Percentiles rank a stretch among this genome's conserved stretches.
Conservation (phyloP, 768 basidiomycete species). For the Coprinopsis marcescibilis region DNA sequence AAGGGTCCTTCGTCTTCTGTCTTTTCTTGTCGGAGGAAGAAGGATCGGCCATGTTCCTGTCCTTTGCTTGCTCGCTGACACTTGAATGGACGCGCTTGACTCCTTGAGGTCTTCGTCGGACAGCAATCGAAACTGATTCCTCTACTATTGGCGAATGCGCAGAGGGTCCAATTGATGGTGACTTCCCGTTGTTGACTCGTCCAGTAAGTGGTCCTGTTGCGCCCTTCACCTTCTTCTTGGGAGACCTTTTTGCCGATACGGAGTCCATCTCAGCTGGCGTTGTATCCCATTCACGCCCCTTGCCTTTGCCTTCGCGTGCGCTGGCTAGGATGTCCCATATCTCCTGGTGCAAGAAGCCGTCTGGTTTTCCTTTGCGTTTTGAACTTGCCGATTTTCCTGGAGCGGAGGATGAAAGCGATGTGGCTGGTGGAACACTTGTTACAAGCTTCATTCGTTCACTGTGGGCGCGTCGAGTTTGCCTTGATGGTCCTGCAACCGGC, state of each 20-base stretch:
- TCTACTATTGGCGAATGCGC: too few relatives aligned
- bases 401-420: conserved; percentile 14
- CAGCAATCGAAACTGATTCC: too few relatives aligned
- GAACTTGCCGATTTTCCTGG: conserved; percentile 12
- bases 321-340: conserved; percentile 7
- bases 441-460: conserved; percentile 44
- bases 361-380: neutral
- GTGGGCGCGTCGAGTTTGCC: conserved; percentile 56
- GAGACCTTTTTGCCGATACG: neutral
- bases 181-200: too few relatives aligned
- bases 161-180: too few relatives aligned
- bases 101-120: too few relatives aligned
- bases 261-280: too few relatives aligned
- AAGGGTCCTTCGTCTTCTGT: neutral
- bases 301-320: conserved; percentile 9
- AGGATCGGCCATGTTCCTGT: too few relatives aligned
- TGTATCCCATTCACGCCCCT: too few relatives aligned
- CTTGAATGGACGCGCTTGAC: too few relatives aligned
- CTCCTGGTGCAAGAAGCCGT: neutral
- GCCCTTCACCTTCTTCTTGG: conserved; percentile 6
- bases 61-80: too few relatives aligned
- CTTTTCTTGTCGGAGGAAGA: too few relatives aligned
- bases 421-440: conserved; percentile 19
- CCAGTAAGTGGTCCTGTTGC: too few relatives aligned
- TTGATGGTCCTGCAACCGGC: conserved; percentile 39